Percentiles rank a stretch among this genome's conserved stretches.
phyloP scores from a whole-genome alignment of 768 basidiomycete genomes.

The Leccinum subtestaceum region DNA sequence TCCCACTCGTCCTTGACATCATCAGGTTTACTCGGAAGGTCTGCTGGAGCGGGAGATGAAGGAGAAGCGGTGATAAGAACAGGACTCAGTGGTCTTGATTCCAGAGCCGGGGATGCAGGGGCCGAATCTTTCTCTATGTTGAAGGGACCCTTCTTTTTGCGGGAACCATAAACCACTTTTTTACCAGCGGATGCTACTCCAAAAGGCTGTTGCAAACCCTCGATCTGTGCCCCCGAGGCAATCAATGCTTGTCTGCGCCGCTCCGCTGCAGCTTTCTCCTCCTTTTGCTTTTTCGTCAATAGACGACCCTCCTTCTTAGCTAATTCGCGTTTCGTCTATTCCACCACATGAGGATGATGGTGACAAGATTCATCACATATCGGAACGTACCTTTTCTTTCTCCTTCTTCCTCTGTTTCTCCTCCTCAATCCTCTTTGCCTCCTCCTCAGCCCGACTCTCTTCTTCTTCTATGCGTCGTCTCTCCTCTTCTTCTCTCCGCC shows the following conservation, averaged over 20 bases:
- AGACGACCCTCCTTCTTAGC: slow-evolving; percentile 93
- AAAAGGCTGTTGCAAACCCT: slow-evolving; percentile 71
- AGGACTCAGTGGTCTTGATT: slow-evolving; percentile 51
- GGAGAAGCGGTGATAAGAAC: slow-evolving; percentile 23
- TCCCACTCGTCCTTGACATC: slow-evolving; percentile 57
- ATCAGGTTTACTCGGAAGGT: slow-evolving; percentile 21
- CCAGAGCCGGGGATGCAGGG: slow-evolving; percentile 47
- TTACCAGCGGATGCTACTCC: slow-evolving; percentile 45
- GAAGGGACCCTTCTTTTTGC: slow-evolving; percentile 70
- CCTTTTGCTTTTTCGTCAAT: slow-evolving; percentile 97
- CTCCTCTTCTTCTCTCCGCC: slow-evolving; percentile 71
- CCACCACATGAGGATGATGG: background rate
- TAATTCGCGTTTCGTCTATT: slow-evolving; percentile 80
- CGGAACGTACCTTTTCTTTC: slow-evolving; percentile 68
- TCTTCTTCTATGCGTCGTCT: slow-evolving; percentile 84
- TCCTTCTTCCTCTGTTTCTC: slow-evolving; percentile 84
- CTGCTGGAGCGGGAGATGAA: slow-evolving; percentile 28
- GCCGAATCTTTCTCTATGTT: slow-evolving; percentile 39
- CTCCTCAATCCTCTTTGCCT: slow-evolving; percentile 73
- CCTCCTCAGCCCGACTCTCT: slow-evolving; percentile 74
- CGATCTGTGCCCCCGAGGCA: slow-evolving; percentile 85
- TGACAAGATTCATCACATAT: background rate
- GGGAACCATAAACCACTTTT: slow-evolving; percentile 79
- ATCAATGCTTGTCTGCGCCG: slow-evolving; percentile 87
- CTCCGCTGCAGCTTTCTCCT: slow-evolving; percentile 88